phyloP scores from a whole-genome alignment of 352 stramenopile genomes.

The Phytophthora pinifolia region DNA sequence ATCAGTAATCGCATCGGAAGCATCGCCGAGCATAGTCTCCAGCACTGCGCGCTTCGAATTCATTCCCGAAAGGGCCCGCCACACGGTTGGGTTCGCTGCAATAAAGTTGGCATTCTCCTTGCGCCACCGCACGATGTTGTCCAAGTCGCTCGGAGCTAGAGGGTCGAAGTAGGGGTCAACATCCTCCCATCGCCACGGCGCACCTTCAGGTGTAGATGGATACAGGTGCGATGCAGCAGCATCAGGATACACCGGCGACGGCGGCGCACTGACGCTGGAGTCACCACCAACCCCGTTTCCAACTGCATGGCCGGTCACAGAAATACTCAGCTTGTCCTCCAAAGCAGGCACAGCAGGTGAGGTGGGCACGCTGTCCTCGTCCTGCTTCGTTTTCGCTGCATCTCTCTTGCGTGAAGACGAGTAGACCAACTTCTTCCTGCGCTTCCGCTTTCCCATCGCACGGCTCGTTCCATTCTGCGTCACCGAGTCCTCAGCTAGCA shows the following conservation, averaged over 20 bases:
- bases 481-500: constrained; percentile 13
- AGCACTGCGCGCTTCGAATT: constrained; percentile 41
- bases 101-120: constrained; percentile 60
- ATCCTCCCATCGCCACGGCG: constrained; percentile 65
- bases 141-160: constrained; percentile 46
- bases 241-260: constrained; percentile 45
- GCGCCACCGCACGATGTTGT: constrained; percentile 51
- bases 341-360: constrained; percentile 15
- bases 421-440: constrained; percentile 45
- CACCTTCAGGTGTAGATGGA: constrained; percentile 33
- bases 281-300: constrained; percentile 9
- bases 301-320: constrained; percentile 14
- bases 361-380: constrained; percentile 11
- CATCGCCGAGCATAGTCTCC: constrained; percentile 47
- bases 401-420: constrained; percentile 23
- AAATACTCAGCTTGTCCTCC: constrained; percentile 33
- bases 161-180: constrained; percentile 60
- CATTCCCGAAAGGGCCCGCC: constrained; percentile 12
- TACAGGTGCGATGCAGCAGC: constrained; percentile 44
- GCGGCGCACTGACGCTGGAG: constrained; percentile 12
- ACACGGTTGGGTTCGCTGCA: constrained; percentile 38
- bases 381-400: constrained; percentile 19
- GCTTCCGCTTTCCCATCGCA: constrained; percentile 36
- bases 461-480: constrained; percentile 4
- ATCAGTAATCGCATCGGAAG: constrained; percentile 23